Percentiles rank a stretch among this genome's conserved stretches.
Evolutionary conservation across 208 protist species (phyloP).

Genomic region (Trypanosoma brucei): DNA sequence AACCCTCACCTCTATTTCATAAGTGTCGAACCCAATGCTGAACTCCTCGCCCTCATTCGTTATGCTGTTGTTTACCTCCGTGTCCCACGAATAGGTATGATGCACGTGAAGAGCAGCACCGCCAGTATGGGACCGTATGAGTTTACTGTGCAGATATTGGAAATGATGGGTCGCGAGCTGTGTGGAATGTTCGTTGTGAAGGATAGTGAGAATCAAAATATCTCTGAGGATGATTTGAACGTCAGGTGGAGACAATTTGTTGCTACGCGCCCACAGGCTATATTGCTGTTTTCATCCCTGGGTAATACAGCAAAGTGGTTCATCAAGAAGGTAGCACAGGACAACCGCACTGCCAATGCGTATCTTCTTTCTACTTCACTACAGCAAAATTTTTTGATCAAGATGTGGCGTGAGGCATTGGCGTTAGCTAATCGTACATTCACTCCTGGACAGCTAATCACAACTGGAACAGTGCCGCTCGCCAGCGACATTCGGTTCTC

Average conservation of each 20-base stretch:
- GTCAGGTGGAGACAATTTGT: constrained; percentile 7
- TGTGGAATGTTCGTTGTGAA: constrained; percentile 7
- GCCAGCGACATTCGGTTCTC: constrained; percentile 15
- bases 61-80: constrained; percentile 25
- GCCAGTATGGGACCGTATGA: constrained; percentile 7
- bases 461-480: constrained; percentile 22
- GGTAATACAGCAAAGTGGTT: background rate
- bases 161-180: constrained; percentile 5
- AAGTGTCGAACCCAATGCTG: constrained; percentile 25
- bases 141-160: constrained; percentile 4
- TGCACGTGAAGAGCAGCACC: constrained; percentile 9
- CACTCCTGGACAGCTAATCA: constrained; percentile 13
- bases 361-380: constrained; percentile 7
- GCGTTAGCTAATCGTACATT: constrained; percentile 2
- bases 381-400: background rate
- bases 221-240: constrained; percentile 5
- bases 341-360: constrained; percentile 9
- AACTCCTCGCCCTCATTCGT: constrained; percentile 30
- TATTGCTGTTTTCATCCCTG: constrained; percentile 2
- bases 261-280: constrained; percentile 3
- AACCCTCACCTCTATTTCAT: constrained; percentile 29
- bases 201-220: background rate
- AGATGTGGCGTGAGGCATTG: background rate
- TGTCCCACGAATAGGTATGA: constrained; percentile 26
- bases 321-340: constrained; percentile 9